Evolutionary conservation across 805 yeast species (phyloP), one percentile per base, ranked within the genome.

Genomic region (Scheffersomyces coipomensis): DNA sequence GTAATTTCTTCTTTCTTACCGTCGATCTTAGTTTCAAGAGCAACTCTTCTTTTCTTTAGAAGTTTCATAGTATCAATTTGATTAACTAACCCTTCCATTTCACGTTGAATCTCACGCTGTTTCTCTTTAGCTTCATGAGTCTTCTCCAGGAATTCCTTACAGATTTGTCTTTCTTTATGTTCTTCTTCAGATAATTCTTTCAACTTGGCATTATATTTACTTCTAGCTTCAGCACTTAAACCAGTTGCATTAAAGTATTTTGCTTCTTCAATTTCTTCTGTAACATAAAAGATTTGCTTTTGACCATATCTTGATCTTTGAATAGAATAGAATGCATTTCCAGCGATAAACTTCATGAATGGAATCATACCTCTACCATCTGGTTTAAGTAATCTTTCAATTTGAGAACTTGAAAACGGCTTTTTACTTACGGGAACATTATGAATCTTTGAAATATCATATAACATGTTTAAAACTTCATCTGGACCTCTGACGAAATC

Each of bases 401-500:
- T 57, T 43, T 75, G 76, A 4, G 54, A 47, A 8, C 62, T 60
- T 8, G 69, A 50, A 27, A 83, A 55, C 2, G 71, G 74, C n/a
- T 55, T 62, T 12, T 65, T 59, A 0, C 86, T 55, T 5, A 84
- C 81, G 0, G 97, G 97, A 21, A 87, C 76, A 13, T 80, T 56
- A 27, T 65, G 60, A 33, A 74, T 70, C 38, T 66, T 64, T 9
- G 69, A 56, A 10, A 65, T 60, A 44, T 77, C 81, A 46, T 85
- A 79, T 23, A 90, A 68, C 88, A 85, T 88, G 38, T 73, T 71
- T 36, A 88, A 55, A 1, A 91, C 95, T 8, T 76, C 75, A 5
- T 59, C 53, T 1, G 96, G 96, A 1, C 96, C 98, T 2, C 63
- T 60, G 2, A 91, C 52, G 45, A 78, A 78, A 50, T 93, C 97